Evolutionary conservation across 345 rosid species (phyloP).

Genomic region (Eucalyptus lansdowneana): DNA sequence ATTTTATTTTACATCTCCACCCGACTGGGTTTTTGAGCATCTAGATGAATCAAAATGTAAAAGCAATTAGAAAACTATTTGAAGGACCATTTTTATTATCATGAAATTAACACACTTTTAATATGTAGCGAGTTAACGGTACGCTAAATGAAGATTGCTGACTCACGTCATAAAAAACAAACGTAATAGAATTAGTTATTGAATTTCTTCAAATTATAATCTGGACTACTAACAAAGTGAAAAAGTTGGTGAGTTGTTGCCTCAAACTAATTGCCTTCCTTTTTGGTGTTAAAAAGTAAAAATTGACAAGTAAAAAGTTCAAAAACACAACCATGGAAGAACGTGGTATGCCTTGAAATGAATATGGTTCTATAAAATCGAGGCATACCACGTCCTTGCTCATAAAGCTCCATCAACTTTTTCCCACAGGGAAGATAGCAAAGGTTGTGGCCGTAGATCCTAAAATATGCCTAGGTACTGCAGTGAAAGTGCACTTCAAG

Average conservation of each 20-base stretch:
- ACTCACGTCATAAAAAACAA: not conserved
- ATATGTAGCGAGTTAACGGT: not conserved
- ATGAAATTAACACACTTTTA: not conserved
- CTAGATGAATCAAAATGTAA: not conserved
- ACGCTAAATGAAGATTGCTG: not conserved
- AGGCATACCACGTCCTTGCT: no score
- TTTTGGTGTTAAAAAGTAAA: no score
- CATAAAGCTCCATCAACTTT: no score
- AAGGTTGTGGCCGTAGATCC: no score
- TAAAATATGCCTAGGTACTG: no score
- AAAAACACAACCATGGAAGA: no score
- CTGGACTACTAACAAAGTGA: not conserved
- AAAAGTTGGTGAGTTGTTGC: not conserved
- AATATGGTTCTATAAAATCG: no score
- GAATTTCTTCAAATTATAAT: not conserved
- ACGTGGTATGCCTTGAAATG: no score
- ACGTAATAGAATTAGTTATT: not conserved
- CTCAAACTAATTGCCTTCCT: not conserved
- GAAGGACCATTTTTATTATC: not conserved
- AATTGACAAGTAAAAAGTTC: no score
- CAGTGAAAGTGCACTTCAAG: no score
- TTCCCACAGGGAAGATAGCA: no score
- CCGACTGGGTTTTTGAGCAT: not conserved
- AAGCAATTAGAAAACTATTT: not conserved
- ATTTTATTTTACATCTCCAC: not conserved